A percentile compares a stretch with the other conserved stretches of the same genome.
phyloP scores from a whole-genome alignment of 2,329 filamentous ascomycete genomes.

The Metarhizium humberi region DNA sequence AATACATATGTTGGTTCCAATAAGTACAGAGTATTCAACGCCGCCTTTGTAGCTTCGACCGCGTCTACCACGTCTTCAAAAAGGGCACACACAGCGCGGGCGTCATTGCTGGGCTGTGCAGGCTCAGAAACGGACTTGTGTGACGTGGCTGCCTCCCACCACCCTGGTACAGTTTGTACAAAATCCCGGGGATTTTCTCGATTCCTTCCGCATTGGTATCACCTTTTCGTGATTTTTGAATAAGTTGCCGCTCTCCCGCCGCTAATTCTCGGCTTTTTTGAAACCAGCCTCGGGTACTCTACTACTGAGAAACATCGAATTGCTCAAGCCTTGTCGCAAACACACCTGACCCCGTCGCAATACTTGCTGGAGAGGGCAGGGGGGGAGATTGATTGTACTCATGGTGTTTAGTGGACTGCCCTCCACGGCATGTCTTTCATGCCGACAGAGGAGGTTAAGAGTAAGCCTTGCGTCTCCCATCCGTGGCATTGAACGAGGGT shows the following conservation, averaged over 20 bases:
- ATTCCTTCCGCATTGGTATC: background rate
- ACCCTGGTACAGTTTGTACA: background rate
- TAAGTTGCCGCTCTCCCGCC: background rate
- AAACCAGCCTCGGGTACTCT: too few species aligned
- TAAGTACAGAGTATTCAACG: too few species aligned
- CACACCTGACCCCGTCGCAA: background rate
- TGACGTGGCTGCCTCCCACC: background rate
- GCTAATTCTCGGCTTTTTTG: too few species aligned
- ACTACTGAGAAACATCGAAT: background rate
- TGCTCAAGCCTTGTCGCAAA: background rate
- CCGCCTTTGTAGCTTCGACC: background rate
- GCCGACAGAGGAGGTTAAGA: slow-evolving; percentile 16
- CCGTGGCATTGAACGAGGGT: background rate
- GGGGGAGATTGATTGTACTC: background rate
- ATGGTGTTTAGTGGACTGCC: slow-evolving; percentile 21
- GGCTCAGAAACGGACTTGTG: background rate
- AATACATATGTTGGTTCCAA: too few species aligned
- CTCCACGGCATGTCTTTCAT: slow-evolving; percentile 18
- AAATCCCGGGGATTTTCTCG: background rate
- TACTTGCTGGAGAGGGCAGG: too few species aligned
- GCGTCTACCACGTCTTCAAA: background rate
- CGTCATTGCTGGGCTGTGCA: background rate
- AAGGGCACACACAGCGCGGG: too few species aligned
- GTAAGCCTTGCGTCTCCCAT: slow-evolving; percentile 8
- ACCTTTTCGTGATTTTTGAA: background rate